Base-by-base conservation (phyloP, 371 early-diverging fungal genomes). In the Lichtheimia ornata region DNA sequence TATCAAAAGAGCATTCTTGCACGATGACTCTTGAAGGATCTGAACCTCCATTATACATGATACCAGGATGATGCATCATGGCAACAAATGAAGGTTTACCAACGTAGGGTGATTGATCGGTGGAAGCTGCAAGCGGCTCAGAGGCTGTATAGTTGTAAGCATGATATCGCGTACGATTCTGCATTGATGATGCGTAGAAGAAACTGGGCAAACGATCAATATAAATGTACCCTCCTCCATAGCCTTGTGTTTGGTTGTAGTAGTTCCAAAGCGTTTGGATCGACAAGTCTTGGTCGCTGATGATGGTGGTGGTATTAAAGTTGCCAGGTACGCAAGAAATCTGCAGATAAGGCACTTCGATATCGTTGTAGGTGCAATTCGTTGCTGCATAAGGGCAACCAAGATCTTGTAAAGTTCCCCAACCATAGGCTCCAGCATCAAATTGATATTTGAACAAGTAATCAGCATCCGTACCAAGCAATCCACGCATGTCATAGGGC, bases 121-220 rank as follows among this genome's bases (percentile, higher is more conserved):
- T 35, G 11, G 35, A 2, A 9, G n/a, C 12, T 14, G 7, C 1
- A 1, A 40, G 20, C 5, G 44, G 28, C 14, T 11, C 5, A 18
- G 22, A 5, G 14, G 40, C 22, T 11, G 66, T 56, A 27, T 28
- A 44, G 40, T 65, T 65, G 44, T 42, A 40, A 15, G 61, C 27
- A 14, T 65, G 58, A n/a, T 52, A 65, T 12, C 18, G 20, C 3
- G 61, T 65, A 2, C 58, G 61, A 3, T 54, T 45, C 1, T 43
- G 35, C 66, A 65, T 65, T 4, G 56, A 57, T 28, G 52, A 56
- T 7, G 41, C 61, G 45, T 61, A 61, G 13, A 56, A 53, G 17
- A 61, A n/a, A 15, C 2, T 28, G 18, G 66, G 66, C 4, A 54
- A 35, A 11, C 35, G 35, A 35, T 0, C 9, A 9, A 35, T 35